Conservation (phyloP, 192 early-diverging fungal genomes). For the Coemansia sp. region DNA sequence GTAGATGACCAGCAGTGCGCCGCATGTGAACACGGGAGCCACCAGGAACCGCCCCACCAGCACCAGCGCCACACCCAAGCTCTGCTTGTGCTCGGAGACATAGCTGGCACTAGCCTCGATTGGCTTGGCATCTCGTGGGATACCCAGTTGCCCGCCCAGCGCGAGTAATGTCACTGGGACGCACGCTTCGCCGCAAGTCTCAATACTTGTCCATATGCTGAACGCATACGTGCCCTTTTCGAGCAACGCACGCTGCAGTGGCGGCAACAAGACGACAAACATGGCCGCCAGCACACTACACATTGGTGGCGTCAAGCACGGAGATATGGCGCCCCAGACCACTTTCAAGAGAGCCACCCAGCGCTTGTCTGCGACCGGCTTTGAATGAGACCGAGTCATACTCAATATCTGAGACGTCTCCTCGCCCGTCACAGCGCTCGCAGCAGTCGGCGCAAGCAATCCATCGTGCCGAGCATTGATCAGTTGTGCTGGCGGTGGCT, state of each 20-base stretch:
- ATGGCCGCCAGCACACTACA: conserved; percentile 21
- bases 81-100: conserved; percentile 19
- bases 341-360: background rate
- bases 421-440: background rate
- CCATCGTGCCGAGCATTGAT: background rate
- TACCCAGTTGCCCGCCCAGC: conserved; percentile 66
- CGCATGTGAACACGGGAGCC: conserved; percentile 32
- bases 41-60: conserved; percentile 48
- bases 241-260: conserved; percentile 19
- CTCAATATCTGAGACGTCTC: background rate
- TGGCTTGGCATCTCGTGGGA: background rate
- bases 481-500: background rate
- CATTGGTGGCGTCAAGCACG: conserved; percentile 32
- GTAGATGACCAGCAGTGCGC: conserved; percentile 31
- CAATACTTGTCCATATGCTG: conserved; percentile 55
- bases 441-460: background rate
- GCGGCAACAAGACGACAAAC: conserved; percentile 20
- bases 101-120: background rate
- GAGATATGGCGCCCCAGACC: conserved; percentile 7
- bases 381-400: background rate
- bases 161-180: conserved; percentile 73
- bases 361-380: background rate
- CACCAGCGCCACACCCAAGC: conserved; percentile 29
- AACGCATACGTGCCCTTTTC: conserved; percentile 25
- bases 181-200: conserved; percentile 68